Evolutionary conservation across 176 grass and related monocot species (phyloP).

Genomic region (Aegilops speltoides): DNA sequence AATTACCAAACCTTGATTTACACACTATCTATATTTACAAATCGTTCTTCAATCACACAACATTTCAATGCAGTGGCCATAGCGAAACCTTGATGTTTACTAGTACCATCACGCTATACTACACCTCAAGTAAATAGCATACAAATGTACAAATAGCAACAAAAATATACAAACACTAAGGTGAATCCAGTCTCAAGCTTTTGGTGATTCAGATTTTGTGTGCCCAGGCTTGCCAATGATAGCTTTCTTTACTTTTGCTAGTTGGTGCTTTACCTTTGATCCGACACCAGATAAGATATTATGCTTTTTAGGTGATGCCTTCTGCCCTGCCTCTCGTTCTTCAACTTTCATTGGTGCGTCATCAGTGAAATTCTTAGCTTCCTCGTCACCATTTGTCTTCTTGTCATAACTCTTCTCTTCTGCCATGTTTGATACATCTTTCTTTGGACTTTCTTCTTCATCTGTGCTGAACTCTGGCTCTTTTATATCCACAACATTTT

Average conservation of each 20-base stretch:
- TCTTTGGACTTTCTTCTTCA: conserved; percentile 42
- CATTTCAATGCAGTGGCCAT: conserved; percentile 2
- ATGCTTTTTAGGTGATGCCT: conserved; percentile 59
- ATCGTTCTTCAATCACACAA: not conserved
- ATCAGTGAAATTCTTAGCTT: conserved; percentile 34
- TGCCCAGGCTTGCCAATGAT: conserved; percentile 75
- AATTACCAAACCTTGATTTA: conserved; percentile 20
- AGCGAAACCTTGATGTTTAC: conserved; percentile 20
- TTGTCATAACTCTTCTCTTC: conserved; percentile 48
- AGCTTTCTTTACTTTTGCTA: conserved; percentile 90
- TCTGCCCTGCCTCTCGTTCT: conserved; percentile 49
- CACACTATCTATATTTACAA: conserved; percentile 51
- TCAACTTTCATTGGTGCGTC: conserved; percentile 33
- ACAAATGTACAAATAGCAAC: conserved; percentile 43
- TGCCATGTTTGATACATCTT: conserved; percentile 23
- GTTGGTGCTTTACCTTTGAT: conserved; percentile 84
- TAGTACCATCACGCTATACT: not conserved
- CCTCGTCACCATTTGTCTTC: conserved; percentile 44
- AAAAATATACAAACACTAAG: conserved; percentile 35
- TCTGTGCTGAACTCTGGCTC: conserved; percentile 40
- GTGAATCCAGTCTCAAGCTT: conserved; percentile 41
- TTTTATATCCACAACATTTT: conserved; percentile 31
- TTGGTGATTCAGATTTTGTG: conserved; percentile 46
- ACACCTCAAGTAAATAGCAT: conserved; percentile 31
- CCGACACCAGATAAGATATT: conserved; percentile 79